Conservation (phyloP, 768 basidiomycete genomes). For the Pleurotus cornucopiae region DNA sequence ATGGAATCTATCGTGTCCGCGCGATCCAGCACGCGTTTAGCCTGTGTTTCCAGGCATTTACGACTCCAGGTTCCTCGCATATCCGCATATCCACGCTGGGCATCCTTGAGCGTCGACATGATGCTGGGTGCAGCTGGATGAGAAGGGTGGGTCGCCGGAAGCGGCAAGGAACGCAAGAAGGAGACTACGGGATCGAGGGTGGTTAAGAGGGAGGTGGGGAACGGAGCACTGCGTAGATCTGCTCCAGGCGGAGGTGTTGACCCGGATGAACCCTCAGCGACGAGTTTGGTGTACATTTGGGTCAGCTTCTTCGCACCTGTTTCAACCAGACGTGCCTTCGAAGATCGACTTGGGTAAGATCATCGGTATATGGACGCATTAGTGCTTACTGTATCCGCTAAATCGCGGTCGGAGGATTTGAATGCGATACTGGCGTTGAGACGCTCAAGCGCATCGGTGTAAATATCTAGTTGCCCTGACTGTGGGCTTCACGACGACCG, state of each 20-base stretch:
- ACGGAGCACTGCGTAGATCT: constrained; percentile 49
- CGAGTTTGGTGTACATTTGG: constrained; percentile 80
- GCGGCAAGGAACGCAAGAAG: constrained; percentile 67
- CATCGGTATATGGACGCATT: constrained; percentile 1
- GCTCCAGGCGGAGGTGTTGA: constrained; percentile 59
- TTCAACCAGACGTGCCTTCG: constrained; percentile 68
- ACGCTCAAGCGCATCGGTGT: constrained; percentile 71
- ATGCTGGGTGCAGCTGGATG: constrained; percentile 72
- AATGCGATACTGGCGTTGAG: constrained; percentile 80
- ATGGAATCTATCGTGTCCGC: constrained; percentile 68
- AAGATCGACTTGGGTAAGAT: neutral
- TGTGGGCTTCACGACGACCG: constrained; percentile 52
- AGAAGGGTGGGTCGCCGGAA: constrained; percentile 78
- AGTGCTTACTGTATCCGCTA: constrained; percentile 46
- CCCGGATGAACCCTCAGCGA: constrained; percentile 83
- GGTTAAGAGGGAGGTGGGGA: constrained; percentile 48
- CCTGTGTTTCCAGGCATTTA: constrained; percentile 71
- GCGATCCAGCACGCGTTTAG: constrained; percentile 63
- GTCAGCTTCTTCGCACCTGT: constrained; percentile 80
- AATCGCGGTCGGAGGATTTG: constrained; percentile 53
- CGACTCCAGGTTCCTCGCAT: constrained; percentile 80
- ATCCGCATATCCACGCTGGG: constrained; percentile 79
- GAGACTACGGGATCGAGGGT: constrained; percentile 60
- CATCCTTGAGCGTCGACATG: constrained; percentile 62
- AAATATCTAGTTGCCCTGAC: constrained; percentile 55